A percentile compares a stretch with the other conserved stretches of the same genome.
Conservation (phyloP, 1,284 basidiomycete genomes). For the Cryptococcus jaspeensis region DNA sequence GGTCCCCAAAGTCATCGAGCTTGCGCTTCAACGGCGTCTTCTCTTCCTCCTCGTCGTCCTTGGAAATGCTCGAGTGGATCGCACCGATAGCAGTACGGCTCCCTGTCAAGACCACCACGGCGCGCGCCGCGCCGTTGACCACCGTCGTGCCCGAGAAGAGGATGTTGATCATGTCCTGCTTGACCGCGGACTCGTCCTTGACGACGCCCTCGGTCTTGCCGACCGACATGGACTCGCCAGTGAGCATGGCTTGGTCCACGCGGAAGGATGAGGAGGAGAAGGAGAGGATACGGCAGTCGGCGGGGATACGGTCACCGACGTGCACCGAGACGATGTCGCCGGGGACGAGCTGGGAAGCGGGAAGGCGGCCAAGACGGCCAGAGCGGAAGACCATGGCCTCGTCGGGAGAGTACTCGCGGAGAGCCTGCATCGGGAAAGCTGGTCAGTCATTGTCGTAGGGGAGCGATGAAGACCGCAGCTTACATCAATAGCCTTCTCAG, state of each 20-base stretch:
- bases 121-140: constrained; percentile 81
- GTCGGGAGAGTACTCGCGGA: constrained; percentile 92
- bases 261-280: constrained; percentile 82
- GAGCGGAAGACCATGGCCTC: constrained; percentile 85
- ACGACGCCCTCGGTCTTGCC: constrained; percentile 71
- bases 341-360: constrained; percentile 84
- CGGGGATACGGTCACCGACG: constrained; percentile 91
- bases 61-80: constrained; percentile 83
- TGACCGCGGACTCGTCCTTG: constrained; percentile 72
- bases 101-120: constrained; percentile 83
- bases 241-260: constrained; percentile 90
- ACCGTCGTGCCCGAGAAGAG: constrained; percentile 92
- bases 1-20: constrained; percentile 93
- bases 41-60: constrained; percentile 58
- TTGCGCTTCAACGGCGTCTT: constrained; percentile 95
- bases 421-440: constrained; percentile 60
- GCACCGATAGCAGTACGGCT: constrained; percentile 85
- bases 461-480: constrained; percentile 52
- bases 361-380: constrained; percentile 68
- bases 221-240: constrained; percentile 86
- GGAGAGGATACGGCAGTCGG: constrained; percentile 83
- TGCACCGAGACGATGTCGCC: constrained; percentile 86
- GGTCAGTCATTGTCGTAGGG: not conserved
- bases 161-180: constrained; percentile 95
- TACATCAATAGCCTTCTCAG: constrained; percentile 92